Percentiles rank a stretch among this genome's conserved stretches.
These are phyloP conservation scores for Phytophthora pisi DNA, from an alignment of 352 stramenopile genomes.

Conservation along the genomic window DNA sequence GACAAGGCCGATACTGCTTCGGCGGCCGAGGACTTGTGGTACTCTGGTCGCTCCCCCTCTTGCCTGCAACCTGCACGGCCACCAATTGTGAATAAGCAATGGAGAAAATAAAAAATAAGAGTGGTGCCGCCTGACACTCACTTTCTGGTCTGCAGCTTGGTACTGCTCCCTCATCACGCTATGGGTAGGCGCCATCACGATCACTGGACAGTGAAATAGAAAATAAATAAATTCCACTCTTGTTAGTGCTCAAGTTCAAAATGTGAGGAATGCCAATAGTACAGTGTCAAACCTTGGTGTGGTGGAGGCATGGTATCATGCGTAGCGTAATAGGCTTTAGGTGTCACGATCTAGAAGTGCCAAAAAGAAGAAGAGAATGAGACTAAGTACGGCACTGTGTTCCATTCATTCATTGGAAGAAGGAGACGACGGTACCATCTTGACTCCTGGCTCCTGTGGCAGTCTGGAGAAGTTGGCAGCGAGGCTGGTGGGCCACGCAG, in stretches of 20 bases:
- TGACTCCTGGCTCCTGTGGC: constrained; percentile 34
- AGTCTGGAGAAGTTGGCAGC: constrained; percentile 45
- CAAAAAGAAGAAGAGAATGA: neutral
- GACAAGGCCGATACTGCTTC: constrained; percentile 36
- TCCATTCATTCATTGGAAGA: neutral
- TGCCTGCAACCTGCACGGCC: constrained; percentile 40
- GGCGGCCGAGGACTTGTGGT: constrained; percentile 31
- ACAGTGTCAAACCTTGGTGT: constrained; percentile 51
- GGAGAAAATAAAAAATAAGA: neutral
- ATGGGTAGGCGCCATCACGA: constrained; percentile 50
- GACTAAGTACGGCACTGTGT: no score
- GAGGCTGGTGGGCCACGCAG: constrained; percentile 47
- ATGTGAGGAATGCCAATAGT: neutral
- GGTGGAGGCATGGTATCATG: constrained; percentile 68
- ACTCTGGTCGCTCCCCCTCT: constrained; percentile 35
- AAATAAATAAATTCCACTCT: constrained; percentile 4
- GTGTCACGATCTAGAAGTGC: constrained; percentile 52
- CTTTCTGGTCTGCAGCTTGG: constrained; percentile 65
- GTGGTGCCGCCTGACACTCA: constrained; percentile 14
- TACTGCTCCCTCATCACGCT: constrained; percentile 52
- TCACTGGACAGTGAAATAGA: constrained; percentile 43
- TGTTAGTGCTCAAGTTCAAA: constrained; percentile 1
- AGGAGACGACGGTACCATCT: constrained; percentile 39
- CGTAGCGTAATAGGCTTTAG: constrained; percentile 66
- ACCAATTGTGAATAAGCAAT: constrained; percentile 1